Conservation (phyloP, 2,329 filamentous ascomycete genomes). For the Rutstroemia sp. region DNA sequence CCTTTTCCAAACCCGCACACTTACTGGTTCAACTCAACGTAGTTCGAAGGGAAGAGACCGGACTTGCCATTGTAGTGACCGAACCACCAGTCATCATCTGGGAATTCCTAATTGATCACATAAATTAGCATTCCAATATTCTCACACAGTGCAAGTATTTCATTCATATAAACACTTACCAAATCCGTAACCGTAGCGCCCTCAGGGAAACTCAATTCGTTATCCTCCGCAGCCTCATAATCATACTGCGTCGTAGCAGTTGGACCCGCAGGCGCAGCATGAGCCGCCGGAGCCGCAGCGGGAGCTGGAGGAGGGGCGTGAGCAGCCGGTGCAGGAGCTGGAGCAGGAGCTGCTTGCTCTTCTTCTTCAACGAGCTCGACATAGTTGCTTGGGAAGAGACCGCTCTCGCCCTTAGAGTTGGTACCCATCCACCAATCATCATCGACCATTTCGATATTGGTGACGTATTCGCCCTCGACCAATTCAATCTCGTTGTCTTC, state of each 20-base stretch:
- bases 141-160: background rate
- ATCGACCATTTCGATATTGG: conserved; percentile 93
- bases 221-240: conserved; percentile 95
- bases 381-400: conserved; percentile 95
- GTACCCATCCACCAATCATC: conserved; percentile 99
- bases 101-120: conserved; percentile 63
- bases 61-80: conserved; percentile 64
- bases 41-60: conserved; percentile 78
- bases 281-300: conserved; percentile 12
- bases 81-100: conserved; percentile 98
- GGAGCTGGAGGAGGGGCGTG: conserved; percentile 9
- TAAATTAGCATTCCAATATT: background rate
- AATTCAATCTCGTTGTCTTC: conserved; percentile 96
- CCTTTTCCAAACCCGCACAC: no score
- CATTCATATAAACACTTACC: conserved; percentile 45
- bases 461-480: conserved; percentile 79
- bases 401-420: conserved; percentile 75
- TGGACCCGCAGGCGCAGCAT: conserved; percentile 26
- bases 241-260: conserved; percentile 80
- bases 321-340: conserved; percentile 27
- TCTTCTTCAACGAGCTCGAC: conserved; percentile 68
- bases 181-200: conserved; percentile 74
- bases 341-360: conserved; percentile 30
- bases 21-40: conserved; percentile 47
- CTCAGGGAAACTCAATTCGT: conserved; percentile 81